Percentiles rank a stretch among this genome's conserved stretches.
phyloP scores from a whole-genome alignment of 108 stramenopile species.

The Aureococcus anophagefferens region DNA sequence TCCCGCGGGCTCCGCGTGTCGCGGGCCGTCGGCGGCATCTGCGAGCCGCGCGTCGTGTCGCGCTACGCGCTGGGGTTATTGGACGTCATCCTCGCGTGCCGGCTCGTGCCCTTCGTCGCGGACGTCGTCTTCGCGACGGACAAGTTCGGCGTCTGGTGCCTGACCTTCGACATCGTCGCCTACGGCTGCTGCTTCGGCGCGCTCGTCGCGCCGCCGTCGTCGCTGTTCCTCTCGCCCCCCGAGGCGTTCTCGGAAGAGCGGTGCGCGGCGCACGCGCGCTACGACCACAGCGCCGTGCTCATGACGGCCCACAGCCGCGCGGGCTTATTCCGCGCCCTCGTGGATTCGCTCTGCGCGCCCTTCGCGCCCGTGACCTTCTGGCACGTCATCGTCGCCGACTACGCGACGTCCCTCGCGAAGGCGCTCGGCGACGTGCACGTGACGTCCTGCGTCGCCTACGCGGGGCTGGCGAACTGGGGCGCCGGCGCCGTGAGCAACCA shows the following conservation, averaged over 20 bases:
- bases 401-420: background rate
- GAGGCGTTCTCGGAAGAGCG: background rate
- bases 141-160: background rate
- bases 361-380: background rate
- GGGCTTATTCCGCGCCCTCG: background rate
- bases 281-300: background rate
- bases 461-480: too few relatives aligned
- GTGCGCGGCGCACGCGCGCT: background rate
- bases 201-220: background rate
- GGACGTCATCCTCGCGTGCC: background rate
- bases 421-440: background rate
- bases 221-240: background rate
- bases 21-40: too few relatives aligned
- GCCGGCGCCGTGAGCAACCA: background rate
- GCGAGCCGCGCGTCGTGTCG: too few relatives aligned
- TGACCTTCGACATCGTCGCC: background rate
- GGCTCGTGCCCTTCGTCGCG: background rate
- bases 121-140: background rate
- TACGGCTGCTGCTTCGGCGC: background rate
- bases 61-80: background rate
- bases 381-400: constrained; percentile 2
- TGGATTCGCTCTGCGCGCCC: background rate
- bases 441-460: background rate
- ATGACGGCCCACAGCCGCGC: background rate
- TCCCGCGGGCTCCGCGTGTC: too few relatives aligned